Evolutionary conservation across 169 alveolate genomes (phyloP), one percentile per base, ranked within the genome.

Genomic region (Eimeria maxima): DNA sequence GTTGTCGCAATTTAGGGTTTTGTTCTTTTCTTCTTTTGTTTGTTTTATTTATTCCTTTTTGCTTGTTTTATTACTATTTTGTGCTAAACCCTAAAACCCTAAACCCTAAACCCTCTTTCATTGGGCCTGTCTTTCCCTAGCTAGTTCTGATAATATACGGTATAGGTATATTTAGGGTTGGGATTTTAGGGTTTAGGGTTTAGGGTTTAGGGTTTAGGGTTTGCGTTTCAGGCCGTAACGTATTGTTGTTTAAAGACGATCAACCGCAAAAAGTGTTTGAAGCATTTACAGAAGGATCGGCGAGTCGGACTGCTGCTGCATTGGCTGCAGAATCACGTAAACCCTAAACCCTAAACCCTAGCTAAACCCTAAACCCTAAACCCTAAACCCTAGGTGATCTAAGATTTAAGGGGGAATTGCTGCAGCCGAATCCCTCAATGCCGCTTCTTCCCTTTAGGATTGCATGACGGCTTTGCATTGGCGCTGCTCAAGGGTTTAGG

Each of bases 101-200:
- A n/a, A n/a, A n/a, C n/a, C n/a, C n/a, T n/a, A n/a, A n/a, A n/a
- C n/a, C n/a, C n/a, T n/a, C n/a, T n/a, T n/a, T n/a, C n/a, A n/a
- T n/a, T n/a, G n/a, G n/a, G n/a, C n/a, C n/a, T n/a, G n/a, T n/a
- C n/a, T n/a, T n/a, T n/a, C n/a, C n/a, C n/a, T n/a, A n/a, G n/a
- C n/a, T n/a, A n/a, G n/a, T n/a, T n/a, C n/a, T n/a, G n/a, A n/a
- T 53, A 65, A 65, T 65, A 6, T 10, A 16, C 74, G 33, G 74
- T 5, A 5, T 6, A 22, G n/a, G 18, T 10, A 11, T 50, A 11
- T 50, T 50, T 50, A 50, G 57, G 57, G 80, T 69, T 69, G 16
- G 27, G 80, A 45, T 42, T 69, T 69, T 69, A 69, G 80, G 80
- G 80, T 45, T 76, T 71, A 38, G 42, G 81, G 47, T 71, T 71